Evolutionary conservation across 2,329 filamentous ascomycete species (phyloP), one percentile per base, ranked within the genome.

Genomic region (Atkinsonella texensis): DNA sequence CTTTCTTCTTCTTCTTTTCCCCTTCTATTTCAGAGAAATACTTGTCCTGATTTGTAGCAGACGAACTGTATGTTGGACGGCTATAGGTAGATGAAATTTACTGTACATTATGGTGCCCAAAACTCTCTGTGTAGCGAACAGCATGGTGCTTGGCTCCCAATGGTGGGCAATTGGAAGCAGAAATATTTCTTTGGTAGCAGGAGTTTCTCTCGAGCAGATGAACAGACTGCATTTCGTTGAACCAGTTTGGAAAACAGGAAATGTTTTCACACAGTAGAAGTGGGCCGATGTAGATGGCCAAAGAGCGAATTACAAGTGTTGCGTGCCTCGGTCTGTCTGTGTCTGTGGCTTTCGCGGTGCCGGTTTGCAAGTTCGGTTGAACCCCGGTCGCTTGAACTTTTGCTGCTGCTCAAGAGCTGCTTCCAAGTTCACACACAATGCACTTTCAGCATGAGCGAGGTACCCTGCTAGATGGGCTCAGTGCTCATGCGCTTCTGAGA

Each of bases 351-450:
- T 8, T 12, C 35, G 35, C 45, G 28, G 15, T 35, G 15, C n/a
- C 12, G 12, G 18, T 32, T 45, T 53, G 54, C 47, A 40, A 50
- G 54, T 23, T 48, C 55, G 55, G 55, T 49, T 54, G 18, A 57
- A 54, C 48, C 3, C 6, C 55, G 55, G 55, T 47, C 53, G 45
- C 52, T 48, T 40, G 52, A 39, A 50, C 49, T 23, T 35, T 50
- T n/a, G 17, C 5, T 45, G 10, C 18, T 15, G 9, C 13, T 38
- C 9, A 12, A 15, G 15, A 38, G 15, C 15, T 38, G 35, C 35
- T 9, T 38, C 4, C 7, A 38, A 38, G 7, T 28, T 28, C 12
- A 13, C 41, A 43, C 20, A 23, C 20, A 4, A 23, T 23, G 20
- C 20, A 15, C 39, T n/a, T 20, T 20, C 4, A 48, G 38, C 17